Base-by-base conservation (phyloP, 2,329 filamentous ascomycete genomes). In the Cucurbitaria berberidis region DNA sequence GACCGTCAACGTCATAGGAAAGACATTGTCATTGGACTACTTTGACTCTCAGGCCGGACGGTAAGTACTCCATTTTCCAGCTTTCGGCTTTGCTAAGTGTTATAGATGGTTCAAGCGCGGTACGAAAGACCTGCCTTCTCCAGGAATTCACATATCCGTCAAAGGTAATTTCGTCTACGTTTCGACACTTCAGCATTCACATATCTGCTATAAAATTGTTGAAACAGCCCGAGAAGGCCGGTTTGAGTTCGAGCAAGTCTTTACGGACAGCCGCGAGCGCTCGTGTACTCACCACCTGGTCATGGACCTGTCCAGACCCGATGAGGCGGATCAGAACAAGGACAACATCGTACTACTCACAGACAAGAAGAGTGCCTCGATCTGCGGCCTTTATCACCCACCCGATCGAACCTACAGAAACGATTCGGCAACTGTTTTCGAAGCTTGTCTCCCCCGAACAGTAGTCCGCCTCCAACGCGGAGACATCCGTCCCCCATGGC, bases 131-230 rank as follows among this genome's bases (percentile, higher is more conserved):
- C 64, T 84, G 7, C 76, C 80, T 3, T 84, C 82, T 3, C 70
- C 77, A 1, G 83, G 79, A 3, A 72, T 82, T 6, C 76, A 81
- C 7, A 74, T 86, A 36, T 81, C 80, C 1, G 76, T 80, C 13
- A 70, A 74, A 8, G 70, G 72, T 2, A 72, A 75, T 1, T 76
- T 78, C 21, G 77, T 87, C 24, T 81, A 84, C 54, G 75, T 86
- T 41, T 81, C 84, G 1, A 86, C 83, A 1, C 69, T 77, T 2
- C 70, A 75, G 34, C 81, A 86, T 56, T 86, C 84, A 0, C 74
- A 85, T 10, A 69, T 82, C 26, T 76, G 80, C 19, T 77, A 81
- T 32, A 69, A 78, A 51, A 66, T 82, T 8, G 57, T 74, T 59
- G 63, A 26, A 53, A 62, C 32, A 63, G 70, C 74, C 68, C 13